Base-by-base conservation (phyloP, 176 grass and related monocot genomes). In the Panicum miliaceum region DNA sequence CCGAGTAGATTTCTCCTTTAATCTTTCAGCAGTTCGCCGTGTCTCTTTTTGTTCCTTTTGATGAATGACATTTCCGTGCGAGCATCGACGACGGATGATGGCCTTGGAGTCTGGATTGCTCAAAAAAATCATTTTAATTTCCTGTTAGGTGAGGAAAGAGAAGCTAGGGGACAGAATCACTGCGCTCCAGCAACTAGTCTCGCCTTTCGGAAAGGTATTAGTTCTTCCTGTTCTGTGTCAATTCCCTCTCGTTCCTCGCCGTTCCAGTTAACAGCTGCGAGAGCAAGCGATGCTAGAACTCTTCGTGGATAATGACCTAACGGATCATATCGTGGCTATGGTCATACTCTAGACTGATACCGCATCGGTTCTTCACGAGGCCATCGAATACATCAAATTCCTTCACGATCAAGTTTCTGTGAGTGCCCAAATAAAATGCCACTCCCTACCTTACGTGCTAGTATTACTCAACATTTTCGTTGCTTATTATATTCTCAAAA, bases 81-180 rank as follows among this genome's bases (percentile, higher is more conserved):
- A 54, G 60, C 68, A 70, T 84, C 68, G 34, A 51, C 74, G 81
- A 68, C 86, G 50, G 68, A 69, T 84, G 60, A 75, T 84, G 61
- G 25, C 68, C 51, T 84, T 71, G 52, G 65, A 82, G 79, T 70
- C 79, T 80, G 62, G 62, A 84, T 68, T 75, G 84, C 75, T 81
- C 51, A 83, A 6, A 56, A 54, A 22, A 68, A 36, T n/a, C n/a
- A 1, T 56, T 81, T 11, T 45, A 32, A 18, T 85, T 70, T 67
- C 70, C 6, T 84, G 81, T 34, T 65, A 98, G 96, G 96, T 98
- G 85, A 95, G 96, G 89, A 98, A 98, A 90, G 96, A 98, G 89
- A 98, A 98, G 72, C 83, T 98, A 86, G 93, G 96, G 69, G 96
- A 98, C 93, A 92, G 96, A 95, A 95, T 98, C 91, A 98, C 96